Evolutionary conservation across 768 basidiomycete genomes (phyloP).

Genomic region (Mycena floridula): DNA sequence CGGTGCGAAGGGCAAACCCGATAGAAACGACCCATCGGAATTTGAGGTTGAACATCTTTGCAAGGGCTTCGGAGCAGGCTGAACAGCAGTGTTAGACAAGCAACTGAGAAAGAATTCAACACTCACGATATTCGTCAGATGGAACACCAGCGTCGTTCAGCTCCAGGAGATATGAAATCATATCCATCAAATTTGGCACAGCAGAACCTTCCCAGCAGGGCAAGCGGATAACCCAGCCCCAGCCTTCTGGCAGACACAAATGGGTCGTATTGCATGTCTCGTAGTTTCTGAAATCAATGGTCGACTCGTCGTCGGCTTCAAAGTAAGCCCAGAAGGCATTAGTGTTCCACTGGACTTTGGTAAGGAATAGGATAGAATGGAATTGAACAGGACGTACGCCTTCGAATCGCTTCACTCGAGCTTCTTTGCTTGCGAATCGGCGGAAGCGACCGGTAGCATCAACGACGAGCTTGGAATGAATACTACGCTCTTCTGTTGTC

Average conservation of each 20-base stretch:
- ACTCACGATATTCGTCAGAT: slow-evolving; percentile 4
- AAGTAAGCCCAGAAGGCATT: slow-evolving; percentile 12
- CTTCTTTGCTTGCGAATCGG: slow-evolving; percentile 11
- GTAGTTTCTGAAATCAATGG: slow-evolving; percentile 6
- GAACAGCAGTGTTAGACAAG: neutral
- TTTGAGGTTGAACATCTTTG: slow-evolving; percentile 8
- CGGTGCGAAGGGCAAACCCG: slow-evolving; percentile 9
- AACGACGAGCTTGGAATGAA: slow-evolving; percentile 7
- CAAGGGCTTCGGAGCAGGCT: slow-evolving; percentile 6
- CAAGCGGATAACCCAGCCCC: slow-evolving; percentile 9
- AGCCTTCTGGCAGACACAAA: slow-evolving; percentile 12
- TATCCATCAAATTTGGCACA: slow-evolving; percentile 7
- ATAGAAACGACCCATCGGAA: slow-evolving; percentile 8
- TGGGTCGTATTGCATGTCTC: slow-evolving; percentile 10
- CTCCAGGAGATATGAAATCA: slow-evolving; percentile 8
- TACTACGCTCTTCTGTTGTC: slow-evolving; percentile 2
- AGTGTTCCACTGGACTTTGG: slow-evolving; percentile 10
- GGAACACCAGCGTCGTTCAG: slow-evolving; percentile 7
- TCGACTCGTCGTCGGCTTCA: slow-evolving; percentile 4
- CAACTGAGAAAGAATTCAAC: neutral
- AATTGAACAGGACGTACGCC: too few species aligned
- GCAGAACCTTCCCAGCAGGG: slow-evolving; percentile 9
- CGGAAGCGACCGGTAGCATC: slow-evolving; percentile 11
- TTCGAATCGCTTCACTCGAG: too few species aligned
- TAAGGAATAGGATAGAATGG: too few species aligned